A percentile compares a stretch with the other conserved stretches of the same genome.
Evolutionary conservation across 306 rosid species (phyloP).

Genomic region (Canavalia gladiata): DNA sequence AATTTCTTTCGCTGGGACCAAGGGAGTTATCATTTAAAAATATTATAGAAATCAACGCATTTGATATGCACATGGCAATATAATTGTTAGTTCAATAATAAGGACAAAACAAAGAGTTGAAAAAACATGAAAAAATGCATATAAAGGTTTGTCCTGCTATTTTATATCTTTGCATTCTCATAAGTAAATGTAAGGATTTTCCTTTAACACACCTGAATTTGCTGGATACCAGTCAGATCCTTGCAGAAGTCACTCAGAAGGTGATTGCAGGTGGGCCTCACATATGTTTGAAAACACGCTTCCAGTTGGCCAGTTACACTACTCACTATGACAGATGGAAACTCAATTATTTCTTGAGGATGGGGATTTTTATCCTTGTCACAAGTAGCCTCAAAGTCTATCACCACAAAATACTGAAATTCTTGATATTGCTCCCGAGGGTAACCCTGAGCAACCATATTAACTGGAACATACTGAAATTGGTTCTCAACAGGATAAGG

Average conservation of each 20-base stretch:
- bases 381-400: slow-evolving; percentile 97
- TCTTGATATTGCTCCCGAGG: slow-evolving; percentile 80
- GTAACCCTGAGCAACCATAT: slow-evolving; percentile 73
- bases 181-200: slow-evolving; percentile 26
- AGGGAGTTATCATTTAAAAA: too few relatives aligned
- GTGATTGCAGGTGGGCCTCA: slow-evolving; percentile 90
- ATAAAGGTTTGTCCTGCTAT: slow-evolving; percentile 22
- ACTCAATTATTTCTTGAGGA: slow-evolving; percentile 96
- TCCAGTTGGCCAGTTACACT: slow-evolving; percentile 92
- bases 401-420: slow-evolving; percentile 95
- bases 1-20: too few relatives aligned
- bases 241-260: slow-evolving; percentile 87
- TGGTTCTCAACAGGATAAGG: slow-evolving; percentile 71
- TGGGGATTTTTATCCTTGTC: slow-evolving; percentile 88
- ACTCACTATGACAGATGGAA: slow-evolving; percentile 95
- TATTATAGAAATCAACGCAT: too few relatives aligned
- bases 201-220: slow-evolving; percentile 79
- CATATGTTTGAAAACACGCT: slow-evolving; percentile 94
- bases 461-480: slow-evolving; percentile 68
- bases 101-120: slow-evolving; percentile 10
- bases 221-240: slow-evolving; percentile 94
- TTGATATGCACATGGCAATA: background rate
- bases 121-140: background rate
- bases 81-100: too few relatives aligned
- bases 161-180: slow-evolving; percentile 23